Conservation (phyloP, 177 flowering plant genomes). For the Tripterygium wilfordii region DNA sequence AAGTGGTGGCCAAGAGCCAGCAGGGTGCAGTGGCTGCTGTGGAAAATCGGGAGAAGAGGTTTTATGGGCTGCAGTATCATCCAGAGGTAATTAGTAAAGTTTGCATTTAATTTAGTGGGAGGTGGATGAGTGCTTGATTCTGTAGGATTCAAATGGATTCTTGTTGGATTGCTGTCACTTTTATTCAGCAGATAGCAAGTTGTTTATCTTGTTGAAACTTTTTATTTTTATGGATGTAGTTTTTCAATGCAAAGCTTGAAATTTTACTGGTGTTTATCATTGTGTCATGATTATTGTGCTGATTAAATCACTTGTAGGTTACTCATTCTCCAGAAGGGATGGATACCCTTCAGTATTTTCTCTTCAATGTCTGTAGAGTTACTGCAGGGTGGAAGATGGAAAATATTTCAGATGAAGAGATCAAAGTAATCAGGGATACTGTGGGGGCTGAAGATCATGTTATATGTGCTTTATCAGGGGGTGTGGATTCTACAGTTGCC, state of each 20-base stretch:
- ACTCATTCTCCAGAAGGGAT: conserved; percentile 92
- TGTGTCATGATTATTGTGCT: too few species aligned
- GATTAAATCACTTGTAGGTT: too few species aligned
- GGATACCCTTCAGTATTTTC: conserved; percentile 74
- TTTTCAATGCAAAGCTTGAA: too few species aligned
- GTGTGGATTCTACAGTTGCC: conserved; percentile 97
- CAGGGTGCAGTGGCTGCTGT: conserved; percentile 79
- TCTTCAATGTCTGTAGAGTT: conserved; percentile 74
- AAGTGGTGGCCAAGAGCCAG: conserved; percentile 65
- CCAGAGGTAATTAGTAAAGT: conserved; percentile 76
- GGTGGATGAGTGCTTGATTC: too few species aligned
- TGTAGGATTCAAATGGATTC: neutral
- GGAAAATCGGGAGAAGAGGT: conserved; percentile 54
- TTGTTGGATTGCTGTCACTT: neutral
- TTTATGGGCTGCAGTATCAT: conserved; percentile 91
- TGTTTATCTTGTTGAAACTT: neutral
- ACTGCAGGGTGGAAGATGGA: conserved; percentile 86
- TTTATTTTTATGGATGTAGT: neutral
- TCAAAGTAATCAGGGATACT: conserved; percentile 53
- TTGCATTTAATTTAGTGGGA: conserved; percentile 6
- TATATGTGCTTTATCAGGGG: conserved; percentile 95
- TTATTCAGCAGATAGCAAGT: neutral
- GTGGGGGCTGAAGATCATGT: conserved; percentile 86
- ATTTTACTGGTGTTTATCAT: too few species aligned
- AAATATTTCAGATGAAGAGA: conserved; percentile 79